Evolutionary conservation across 73 alveolate species (phyloP), one percentile per base, ranked within the genome.

Genomic region (Paramecium tetraurelia): DNA sequence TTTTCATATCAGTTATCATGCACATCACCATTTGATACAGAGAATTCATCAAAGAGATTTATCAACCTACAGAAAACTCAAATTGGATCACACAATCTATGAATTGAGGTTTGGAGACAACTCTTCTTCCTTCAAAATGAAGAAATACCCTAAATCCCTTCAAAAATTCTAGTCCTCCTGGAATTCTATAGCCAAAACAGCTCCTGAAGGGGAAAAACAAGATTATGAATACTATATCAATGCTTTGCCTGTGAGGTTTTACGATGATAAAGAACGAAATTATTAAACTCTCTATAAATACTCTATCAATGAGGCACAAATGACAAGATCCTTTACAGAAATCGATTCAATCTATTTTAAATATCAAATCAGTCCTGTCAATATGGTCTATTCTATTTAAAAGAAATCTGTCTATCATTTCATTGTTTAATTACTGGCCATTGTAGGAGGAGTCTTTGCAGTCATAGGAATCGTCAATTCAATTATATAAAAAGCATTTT

Each of bases 1-100:
- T 71, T 89, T 89, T 53, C 94, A 89, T 46, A 53, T 89, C 43
- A 89, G 94, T 71, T 89, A 89, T 27, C 94, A 89, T 69, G 94
- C 94, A 16, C 58, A 89, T 43, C 86, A 70, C 46, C 80, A 70
- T 22, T 77, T 89, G 10, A 69, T 71, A 20, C 31, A 71, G 27
- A 89, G 92, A 89, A 71, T 89, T 8, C 50, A 44, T 21, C 48
- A 83, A 53, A 89, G 68, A n/a, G 84, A 46, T 38, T 41, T 58
- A 5, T 84, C 71, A 18, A 70, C 94, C 10, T 89, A 16, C 20
- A 89, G 48, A 16, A 71, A 71, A 71, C 22, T 89, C 3, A 68
- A 63, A 43, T 70, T 89, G 22, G 87, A 89, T 89, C 87, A 89
- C 63, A 29, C 68, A 5, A 69, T 89, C 1, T 70, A 71, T 5